Evolutionary conservation across 345 rosid species (phyloP), one percentile per base, ranked within the genome.

Genomic region (Salix brachista): DNA sequence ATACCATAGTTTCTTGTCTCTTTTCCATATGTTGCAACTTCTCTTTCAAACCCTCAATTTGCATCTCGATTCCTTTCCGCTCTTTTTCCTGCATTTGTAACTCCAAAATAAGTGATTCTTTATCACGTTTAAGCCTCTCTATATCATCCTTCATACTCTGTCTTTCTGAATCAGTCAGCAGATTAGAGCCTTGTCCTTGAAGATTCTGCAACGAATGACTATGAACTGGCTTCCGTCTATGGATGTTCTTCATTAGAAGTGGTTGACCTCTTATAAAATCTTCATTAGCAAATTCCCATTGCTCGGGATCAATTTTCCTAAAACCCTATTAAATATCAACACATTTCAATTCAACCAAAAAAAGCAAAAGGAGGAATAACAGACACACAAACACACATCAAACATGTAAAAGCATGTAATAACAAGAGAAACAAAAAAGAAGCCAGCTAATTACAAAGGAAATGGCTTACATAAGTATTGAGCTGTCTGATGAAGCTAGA

Each of bases 401-500:
- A 26, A 13, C 70, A 62, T 2, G 50, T 28, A 56, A 6, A 56
- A 9, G 26, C 74, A 28, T 36, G 52, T 21, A 32, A 12, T 18
- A 71, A 50, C 64, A 42, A 60, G 39, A 16, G 61, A 25, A 18
- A 28, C 30, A 34, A 69, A 2, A 28, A 23, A 5, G 8, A 67
- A 36, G 30, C 42, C 21, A 19, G 65, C 12, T 23, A 46, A 60
- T 3, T 44, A 48, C 13, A 67, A 69, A 69, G 37, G 71, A 64
- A 65, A 50, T 62, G 72, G 58, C 91, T 88, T 86, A 92, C 97
- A 85, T 92, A 92, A 80, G 97, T 94, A 68, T 96, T 96, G 52
- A 96, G 98, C 89, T 96, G 99, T 46, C 98, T 91, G 85, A 94
- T 91, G 82, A 96, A 96, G 82, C 99, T 96, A 0, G 99, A 92